Base-by-base conservation (phyloP, 1,284 basidiomycete genomes). In the Trichosporon coremiiforme region DNA sequence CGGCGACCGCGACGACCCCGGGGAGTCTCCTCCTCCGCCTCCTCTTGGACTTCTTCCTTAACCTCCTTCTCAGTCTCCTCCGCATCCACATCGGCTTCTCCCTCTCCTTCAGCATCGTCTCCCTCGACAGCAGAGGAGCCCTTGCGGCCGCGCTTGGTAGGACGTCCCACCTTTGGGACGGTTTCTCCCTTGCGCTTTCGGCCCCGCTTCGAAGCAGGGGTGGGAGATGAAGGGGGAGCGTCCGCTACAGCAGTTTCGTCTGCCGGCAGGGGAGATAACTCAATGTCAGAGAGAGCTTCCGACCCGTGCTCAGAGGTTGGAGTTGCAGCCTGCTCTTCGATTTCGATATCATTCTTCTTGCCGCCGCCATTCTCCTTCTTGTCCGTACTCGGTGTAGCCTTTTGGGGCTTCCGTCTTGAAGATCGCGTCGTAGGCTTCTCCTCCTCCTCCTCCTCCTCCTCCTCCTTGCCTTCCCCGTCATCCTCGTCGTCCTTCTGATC, bases 1-100 rank as follows among this genome's bases (percentile, higher is more conserved):
- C 74, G 74, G 5, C 71, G 63, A 3, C 69, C 38, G 12, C 77
- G 70, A 31, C 76, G 69, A 1, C 77, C 76, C 9, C 79, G 72
- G 0, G 70, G 70, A 5, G 60, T 64, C 25, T 70, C 65, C 45
- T 66, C 68, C 7, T 65, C 64, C 10, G 13, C 64, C 38, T 65
- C 38, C 20, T 65, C 64, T 9, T 65, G 38, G 12, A 45, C 41
- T 9, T 68, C 50, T 35, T 68, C 67, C 63, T 68, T 38, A 4
- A 38, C 67, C 60, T 68, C 67, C 20, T 29, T 17, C 65, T 66
- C 65, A 0, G 31, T 17, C 57, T 50, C 67, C 35, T 66, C 66
- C 12, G 47, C 31, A 41, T 57, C 66, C 6, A 45, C 66, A 50
- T 68, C 67, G 10, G 7, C 67, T 31, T 68, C 63, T 5, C 33